Evolutionary conservation across 768 basidiomycete species (phyloP).

Genomic region (Boletus insuetus): DNA sequence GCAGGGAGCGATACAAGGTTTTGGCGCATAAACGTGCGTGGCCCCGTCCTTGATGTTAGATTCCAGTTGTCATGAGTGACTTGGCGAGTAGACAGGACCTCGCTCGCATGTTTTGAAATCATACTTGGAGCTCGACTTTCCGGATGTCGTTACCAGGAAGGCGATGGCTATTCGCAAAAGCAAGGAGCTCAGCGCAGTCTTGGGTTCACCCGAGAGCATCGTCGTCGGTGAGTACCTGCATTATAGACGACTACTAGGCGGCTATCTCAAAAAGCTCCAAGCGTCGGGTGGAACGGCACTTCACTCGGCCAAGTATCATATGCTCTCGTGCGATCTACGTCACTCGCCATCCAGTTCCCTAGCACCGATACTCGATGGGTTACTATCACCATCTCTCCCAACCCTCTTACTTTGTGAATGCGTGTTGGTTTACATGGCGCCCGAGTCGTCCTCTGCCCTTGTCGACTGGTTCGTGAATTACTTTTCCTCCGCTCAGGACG

Average conservation of each 20-base stretch:
- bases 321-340: constrained; percentile 79
- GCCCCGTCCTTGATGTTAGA: neutral
- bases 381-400: constrained; percentile 61
- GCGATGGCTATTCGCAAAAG: constrained; percentile 74
- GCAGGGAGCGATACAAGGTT: constrained; percentile 95
- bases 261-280: constrained; percentile 2
- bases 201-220: constrained; percentile 21
- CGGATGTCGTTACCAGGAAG: constrained; percentile 81
- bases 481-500: constrained; percentile 30
- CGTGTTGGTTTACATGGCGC: constrained; percentile 78
- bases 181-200: constrained; percentile 35
- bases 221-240: constrained; percentile 12
- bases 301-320: constrained; percentile 35
- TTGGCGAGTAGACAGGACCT: constrained; percentile 43
- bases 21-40: constrained; percentile 81
- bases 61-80: neutral
- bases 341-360: constrained; percentile 49
- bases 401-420: constrained; percentile 92
- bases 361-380: constrained; percentile 27
- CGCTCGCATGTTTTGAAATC: constrained; percentile 45
- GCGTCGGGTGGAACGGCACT: constrained; percentile 37
- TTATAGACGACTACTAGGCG: neutral
- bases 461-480: constrained; percentile 72
- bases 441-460: constrained; percentile 53
- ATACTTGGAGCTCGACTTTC: constrained; percentile 91